Evolutionary conservation across 2,329 filamentous ascomycete species (phyloP).

Genomic region (Colletotrichum liriopes): DNA sequence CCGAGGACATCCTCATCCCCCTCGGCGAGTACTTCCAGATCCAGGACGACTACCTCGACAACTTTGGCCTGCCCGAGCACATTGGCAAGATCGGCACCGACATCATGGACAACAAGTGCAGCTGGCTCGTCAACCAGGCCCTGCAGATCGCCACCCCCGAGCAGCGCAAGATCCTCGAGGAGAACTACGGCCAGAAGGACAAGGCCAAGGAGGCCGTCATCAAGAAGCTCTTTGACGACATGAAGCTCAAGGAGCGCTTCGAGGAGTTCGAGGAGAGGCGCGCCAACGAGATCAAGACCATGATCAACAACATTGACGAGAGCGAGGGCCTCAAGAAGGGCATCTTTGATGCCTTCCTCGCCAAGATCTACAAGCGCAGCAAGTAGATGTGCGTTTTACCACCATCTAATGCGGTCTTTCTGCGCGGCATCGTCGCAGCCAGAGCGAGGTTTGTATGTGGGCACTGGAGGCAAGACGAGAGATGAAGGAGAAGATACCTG

Average conservation of each 20-base stretch:
- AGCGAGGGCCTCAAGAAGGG: constrained; percentile 89
- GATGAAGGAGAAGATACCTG: constrained; percentile 37
- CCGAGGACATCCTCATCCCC: constrained; percentile 93
- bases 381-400: constrained; percentile 72
- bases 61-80: constrained; percentile 91
- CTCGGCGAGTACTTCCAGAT: constrained; percentile 99
- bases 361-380: constrained; percentile 98
- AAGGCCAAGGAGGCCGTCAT: constrained; percentile 84
- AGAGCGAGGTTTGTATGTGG: not conserved
- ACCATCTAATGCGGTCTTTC: constrained; percentile 3
- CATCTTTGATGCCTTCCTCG: constrained; percentile 90
- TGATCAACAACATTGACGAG: constrained; percentile 89
- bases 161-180: constrained; percentile 89
- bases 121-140: constrained; percentile 97
- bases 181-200: constrained; percentile 96
- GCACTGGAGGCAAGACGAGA: not conserved
- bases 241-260: constrained; percentile 88
- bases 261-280: constrained; percentile 90
- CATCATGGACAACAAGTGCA: constrained; percentile 99
- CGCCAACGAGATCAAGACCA: constrained; percentile 81
- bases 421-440: constrained; percentile 7
- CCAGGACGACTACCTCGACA: constrained; percentile 99
- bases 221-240: constrained; percentile 90
- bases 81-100: constrained; percentile 99
- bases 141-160: constrained; percentile 84